Evolutionary conservation across 345 rosid species (phyloP), one percentile per base, ranked within the genome.

Genomic region (Lepidium didymum): DNA sequence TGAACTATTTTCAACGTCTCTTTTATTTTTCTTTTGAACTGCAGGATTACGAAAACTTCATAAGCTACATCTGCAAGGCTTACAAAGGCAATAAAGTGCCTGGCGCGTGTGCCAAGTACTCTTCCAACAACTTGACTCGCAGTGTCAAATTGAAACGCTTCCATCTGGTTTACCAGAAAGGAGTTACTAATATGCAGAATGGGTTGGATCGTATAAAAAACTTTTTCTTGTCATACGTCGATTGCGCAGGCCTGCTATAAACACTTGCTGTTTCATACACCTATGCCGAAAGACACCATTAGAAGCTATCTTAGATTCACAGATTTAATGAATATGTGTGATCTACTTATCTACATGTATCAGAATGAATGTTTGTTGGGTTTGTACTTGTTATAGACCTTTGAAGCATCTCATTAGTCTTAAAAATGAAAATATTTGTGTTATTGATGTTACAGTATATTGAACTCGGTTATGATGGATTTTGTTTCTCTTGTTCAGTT

Each of bases 31-130:
- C 57, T 21, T 52, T 27, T 27, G 6, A 27, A 8, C 41, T 65
- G 50, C 73, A 88, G 97, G 96, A 90, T 69, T 90, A 93, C 27
- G 92, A 84, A 67, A 80, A 88, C 75, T 83, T 79, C 69, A 49
- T 87, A 75, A 86, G 81, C 81, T 93, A 87, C 81, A 79, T 93
- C 74, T 93, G 98, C 76, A 76, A 81, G 72, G 95, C 89, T 37
- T 90, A 90, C 63, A 75, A 80, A 34, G 90, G 91, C 46, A 75
- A 72, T 44, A 34, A 72, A 37, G 41, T 58, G 6, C 89, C 82
- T 1, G 52, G 75, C 40, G 88, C 90, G 51, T 93, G 96, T 76
- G 70, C 83, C 54, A 76, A 79, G 27, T 43, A 77, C 65, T 51
- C 82, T 0, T 27, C 68, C 7, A 13, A 2, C 44, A 55, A 64